phyloP scores from a whole-genome alignment of 768 basidiomycete species.

The Trametes elegans region DNA sequence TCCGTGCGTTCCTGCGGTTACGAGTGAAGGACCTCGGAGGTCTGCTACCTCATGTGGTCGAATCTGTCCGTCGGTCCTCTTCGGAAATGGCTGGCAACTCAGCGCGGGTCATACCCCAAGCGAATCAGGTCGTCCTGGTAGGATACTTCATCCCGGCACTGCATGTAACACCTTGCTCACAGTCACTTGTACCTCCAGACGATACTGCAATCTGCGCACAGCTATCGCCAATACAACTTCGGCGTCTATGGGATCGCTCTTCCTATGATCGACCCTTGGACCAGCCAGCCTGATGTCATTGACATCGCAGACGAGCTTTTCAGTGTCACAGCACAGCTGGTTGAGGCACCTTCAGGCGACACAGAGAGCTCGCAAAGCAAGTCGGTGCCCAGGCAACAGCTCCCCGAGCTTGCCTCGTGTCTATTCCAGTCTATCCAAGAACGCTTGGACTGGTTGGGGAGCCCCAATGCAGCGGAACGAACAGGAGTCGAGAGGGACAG shows the following conservation, averaged over 20 bases:
- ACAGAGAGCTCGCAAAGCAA: conserved; percentile 28
- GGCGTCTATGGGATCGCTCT: conserved; percentile 75
- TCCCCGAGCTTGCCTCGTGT: conserved; percentile 62
- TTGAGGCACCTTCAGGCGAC: conserved; percentile 39
- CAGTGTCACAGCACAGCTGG: conserved; percentile 51
- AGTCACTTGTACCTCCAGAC: too few species aligned
- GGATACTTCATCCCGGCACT: conserved; percentile 23
- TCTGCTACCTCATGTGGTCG: conserved; percentile 59
- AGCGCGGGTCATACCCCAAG: conserved; percentile 54
- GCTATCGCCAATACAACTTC: conserved; percentile 70
- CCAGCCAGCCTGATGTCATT: conserved; percentile 64
- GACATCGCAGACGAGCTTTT: conserved; percentile 74
- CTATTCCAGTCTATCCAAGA: conserved; percentile 69
- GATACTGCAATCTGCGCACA: conserved; percentile 66
- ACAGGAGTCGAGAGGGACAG: conserved; percentile 53
- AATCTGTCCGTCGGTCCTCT: conserved; percentile 43
- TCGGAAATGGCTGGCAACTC: conserved; percentile 44
- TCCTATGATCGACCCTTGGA: conserved; percentile 80
- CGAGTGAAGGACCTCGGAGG: conserved; percentile 64
- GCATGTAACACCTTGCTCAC: too few species aligned
- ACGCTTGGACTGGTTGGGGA: conserved; percentile 64
- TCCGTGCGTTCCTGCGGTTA: conserved; percentile 82
- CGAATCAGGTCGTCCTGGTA: conserved; percentile 69
- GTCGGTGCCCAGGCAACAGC: conserved; percentile 47
- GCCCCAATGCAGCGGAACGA: conserved; percentile 45